Evolutionary conservation across 768 basidiomycete genomes (phyloP).

Genomic region (Suillus luteus): DNA sequence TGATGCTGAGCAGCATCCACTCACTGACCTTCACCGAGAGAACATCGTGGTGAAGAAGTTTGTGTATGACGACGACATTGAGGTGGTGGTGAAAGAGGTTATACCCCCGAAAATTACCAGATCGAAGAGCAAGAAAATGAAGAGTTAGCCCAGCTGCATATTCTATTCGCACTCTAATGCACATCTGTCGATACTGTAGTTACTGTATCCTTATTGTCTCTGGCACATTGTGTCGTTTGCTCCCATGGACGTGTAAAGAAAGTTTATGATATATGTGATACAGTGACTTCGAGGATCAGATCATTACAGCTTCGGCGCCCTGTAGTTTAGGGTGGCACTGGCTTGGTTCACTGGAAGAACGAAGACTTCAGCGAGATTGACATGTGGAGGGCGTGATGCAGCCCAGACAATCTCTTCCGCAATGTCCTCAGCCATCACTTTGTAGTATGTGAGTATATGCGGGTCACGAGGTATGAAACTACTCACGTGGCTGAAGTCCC

Average conservation of each 20-base stretch:
- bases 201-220: constrained; percentile 37
- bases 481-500: constrained; percentile 82
- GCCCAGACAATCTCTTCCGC: constrained; percentile 99
- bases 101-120: constrained; percentile 52
- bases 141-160: constrained; percentile 28
- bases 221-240: neutral
- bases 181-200: constrained; percentile 25
- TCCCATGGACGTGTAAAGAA: neutral
- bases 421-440: constrained; percentile 83
- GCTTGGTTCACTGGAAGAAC: constrained; percentile 84
- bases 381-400: constrained; percentile 87
- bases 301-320: constrained; percentile 37
- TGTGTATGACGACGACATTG: constrained; percentile 74
- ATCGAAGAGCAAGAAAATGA: constrained; percentile 53
- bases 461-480: neutral
- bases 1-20: constrained; percentile 51
- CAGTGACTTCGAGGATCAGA: neutral
- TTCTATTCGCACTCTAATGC: constrained; percentile 4
- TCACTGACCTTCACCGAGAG: constrained; percentile 60
- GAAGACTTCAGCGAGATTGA: constrained; percentile 84
- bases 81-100: constrained; percentile 25
- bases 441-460: constrained; percentile 12
- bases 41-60: constrained; percentile 75
- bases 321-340: constrained; percentile 61
- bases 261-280: constrained; percentile 1